Conservation (phyloP, 1,284 basidiomycete species). For the Marasmius tenuissimus region DNA sequence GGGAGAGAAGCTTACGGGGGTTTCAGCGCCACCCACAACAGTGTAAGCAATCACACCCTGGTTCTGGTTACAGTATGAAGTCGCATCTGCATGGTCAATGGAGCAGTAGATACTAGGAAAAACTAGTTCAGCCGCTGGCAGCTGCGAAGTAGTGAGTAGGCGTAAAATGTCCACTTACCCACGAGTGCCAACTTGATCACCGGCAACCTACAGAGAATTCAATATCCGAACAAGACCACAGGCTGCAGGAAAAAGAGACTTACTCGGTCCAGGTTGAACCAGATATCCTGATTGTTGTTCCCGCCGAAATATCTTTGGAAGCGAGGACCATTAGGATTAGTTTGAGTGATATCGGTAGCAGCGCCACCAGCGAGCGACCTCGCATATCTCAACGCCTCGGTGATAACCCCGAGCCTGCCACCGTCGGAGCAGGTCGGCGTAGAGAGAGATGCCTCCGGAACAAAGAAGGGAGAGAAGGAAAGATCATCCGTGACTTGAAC, state of each 20-base stretch:
- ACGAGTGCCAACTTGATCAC: conserved; percentile 3
- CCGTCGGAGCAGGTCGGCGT: conserved; percentile 13
- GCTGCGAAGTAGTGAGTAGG: neutral
- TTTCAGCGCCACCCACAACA: neutral
- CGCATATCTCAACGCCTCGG: conserved; percentile 10
- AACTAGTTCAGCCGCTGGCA: neutral
- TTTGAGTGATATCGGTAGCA: conserved; percentile 11
- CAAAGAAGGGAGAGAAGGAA: conserved; percentile 10
- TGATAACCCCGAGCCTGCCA: conserved; percentile 6
- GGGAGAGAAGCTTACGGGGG: neutral
- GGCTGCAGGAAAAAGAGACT: neutral
- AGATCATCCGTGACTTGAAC: conserved; percentile 13
- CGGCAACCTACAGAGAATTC: conserved; percentile 6
- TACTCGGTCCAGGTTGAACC: conserved; percentile 14
- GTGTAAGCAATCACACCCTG: conserved; percentile 12
- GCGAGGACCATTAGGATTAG: conserved; percentile 10
- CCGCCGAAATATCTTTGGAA: conserved; percentile 16
- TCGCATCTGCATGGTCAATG: conserved; percentile 7
- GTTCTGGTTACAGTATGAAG: conserved; percentile 2
- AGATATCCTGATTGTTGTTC: conserved; percentile 14
- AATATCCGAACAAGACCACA: neutral
- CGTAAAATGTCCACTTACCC: neutral
- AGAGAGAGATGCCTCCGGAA: conserved; percentile 4
- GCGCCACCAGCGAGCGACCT: conserved; percentile 15
- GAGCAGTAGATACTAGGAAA: conserved; percentile 9